Conservation (phyloP, 75 land plant genomes). For the Sequoiadendron giganteum region DNA sequence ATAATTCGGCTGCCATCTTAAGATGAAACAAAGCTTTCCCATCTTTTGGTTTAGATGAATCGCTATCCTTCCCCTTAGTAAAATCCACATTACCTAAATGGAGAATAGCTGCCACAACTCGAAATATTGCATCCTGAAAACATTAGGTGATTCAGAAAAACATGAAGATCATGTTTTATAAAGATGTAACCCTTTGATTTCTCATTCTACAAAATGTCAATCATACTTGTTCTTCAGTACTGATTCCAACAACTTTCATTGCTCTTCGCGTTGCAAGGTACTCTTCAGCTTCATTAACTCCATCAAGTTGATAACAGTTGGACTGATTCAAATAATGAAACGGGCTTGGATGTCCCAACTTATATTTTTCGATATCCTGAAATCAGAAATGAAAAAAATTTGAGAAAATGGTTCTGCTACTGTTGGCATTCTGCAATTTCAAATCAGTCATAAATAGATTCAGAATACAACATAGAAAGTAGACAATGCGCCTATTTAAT, state of each 20-base stretch:
- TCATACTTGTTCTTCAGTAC: conserved; percentile 78
- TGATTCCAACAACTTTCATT: conserved; percentile 93
- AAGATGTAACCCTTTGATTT: background rate
- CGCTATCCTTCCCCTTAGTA: conserved; percentile 63
- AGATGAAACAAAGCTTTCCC: conserved; percentile 85
- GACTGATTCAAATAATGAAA: conserved; percentile 94
- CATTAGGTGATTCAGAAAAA: background rate
- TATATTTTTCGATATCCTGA: conserved; percentile 77
- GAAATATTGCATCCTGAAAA: conserved; percentile 83
- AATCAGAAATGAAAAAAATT: background rate
- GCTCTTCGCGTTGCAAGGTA: conserved; percentile 82
- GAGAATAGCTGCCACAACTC: conserved; percentile 84
- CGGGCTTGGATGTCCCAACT: conserved; percentile 70
- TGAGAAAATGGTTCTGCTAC: background rate
- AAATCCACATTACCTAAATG: conserved; percentile 90
- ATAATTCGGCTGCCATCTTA: conserved; percentile 75
- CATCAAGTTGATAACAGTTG: conserved; percentile 73
- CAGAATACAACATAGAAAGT: background rate
- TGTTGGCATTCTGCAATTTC: background rate
- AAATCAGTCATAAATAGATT: background rate
- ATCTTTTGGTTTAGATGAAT: conserved; percentile 81
- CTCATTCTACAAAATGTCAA: background rate
- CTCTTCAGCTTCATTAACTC: conserved; percentile 66
- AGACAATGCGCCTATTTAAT: background rate
- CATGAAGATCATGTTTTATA: background rate